Conservation (phyloP, 2,329 filamentous ascomycete genomes). For the Pseudofabraea citricarpa region DNA sequence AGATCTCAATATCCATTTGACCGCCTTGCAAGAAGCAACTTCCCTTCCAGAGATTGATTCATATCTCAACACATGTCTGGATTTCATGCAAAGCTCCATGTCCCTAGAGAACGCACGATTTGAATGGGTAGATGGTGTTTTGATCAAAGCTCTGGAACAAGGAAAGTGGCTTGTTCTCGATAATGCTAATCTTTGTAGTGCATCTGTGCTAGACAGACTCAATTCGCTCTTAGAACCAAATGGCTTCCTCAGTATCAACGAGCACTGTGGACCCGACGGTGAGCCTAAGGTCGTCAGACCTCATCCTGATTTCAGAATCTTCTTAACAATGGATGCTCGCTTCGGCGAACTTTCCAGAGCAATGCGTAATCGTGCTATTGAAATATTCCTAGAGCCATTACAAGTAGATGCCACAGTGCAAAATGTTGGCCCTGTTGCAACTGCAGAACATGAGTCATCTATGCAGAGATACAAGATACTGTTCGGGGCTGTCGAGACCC, state of each 20-base stretch:
- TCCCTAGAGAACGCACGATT: conserved; percentile 73
- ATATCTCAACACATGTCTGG: conserved; percentile 18
- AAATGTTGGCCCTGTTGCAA: not conserved
- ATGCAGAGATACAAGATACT: conserved; percentile 24
- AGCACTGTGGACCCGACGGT: conserved; percentile 80
- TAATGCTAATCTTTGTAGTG: conserved; percentile 94
- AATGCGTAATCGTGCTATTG: conserved; percentile 92
- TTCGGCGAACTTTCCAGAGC: conserved; percentile 92
- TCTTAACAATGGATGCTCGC: conserved; percentile 86
- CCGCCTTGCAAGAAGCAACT: conserved; percentile 27
- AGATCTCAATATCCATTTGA: conserved; percentile 28
- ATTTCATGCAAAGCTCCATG: conserved; percentile 47
- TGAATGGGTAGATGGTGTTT: conserved; percentile 91
- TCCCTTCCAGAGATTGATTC: conserved; percentile 32
- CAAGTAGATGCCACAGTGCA: not conserved
- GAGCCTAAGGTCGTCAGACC: conserved; percentile 75
- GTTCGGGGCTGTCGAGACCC: conserved; percentile 10
- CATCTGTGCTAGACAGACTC: conserved; percentile 87
- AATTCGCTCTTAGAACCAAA: conserved; percentile 93
- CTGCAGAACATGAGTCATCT: conserved; percentile 16
- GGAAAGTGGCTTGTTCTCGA: conserved; percentile 94
- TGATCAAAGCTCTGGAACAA: conserved; percentile 79
- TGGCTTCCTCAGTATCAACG: conserved; percentile 84
- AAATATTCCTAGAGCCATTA: conserved; percentile 66
- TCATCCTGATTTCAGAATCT: conserved; percentile 84